phyloP scores from a whole-genome alignment of 2,329 filamentous ascomycete species.

The Cercospora sojina region DNA sequence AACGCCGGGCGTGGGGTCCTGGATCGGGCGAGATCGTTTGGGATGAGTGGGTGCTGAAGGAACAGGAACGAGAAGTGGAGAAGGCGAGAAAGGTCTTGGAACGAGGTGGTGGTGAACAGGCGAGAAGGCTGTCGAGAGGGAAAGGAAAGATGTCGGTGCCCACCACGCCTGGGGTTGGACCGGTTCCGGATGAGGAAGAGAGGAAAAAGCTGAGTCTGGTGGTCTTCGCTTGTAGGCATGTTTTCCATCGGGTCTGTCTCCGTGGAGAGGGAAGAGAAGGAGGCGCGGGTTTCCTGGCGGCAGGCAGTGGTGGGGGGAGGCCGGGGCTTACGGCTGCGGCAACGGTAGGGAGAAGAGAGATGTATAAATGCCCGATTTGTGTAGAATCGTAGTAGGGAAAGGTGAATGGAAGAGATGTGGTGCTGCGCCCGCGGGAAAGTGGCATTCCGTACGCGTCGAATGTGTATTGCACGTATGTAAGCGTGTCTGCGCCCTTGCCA shows the following conservation, averaged over 20 bases:
- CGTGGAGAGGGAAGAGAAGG: conserved; percentile 46
- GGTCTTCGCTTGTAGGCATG: conserved; percentile 68
- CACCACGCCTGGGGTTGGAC: conserved; percentile 40
- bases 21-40: conserved; percentile 76
- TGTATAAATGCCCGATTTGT: conserved; percentile 40
- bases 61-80: conserved; percentile 45
- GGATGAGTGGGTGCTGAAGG: conserved; percentile 72
- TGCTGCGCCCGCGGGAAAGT: neutral
- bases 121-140: conserved; percentile 47
- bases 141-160: conserved; percentile 53
- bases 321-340: neutral
- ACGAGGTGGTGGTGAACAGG: conserved; percentile 39
- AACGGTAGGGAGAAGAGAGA: conserved; percentile 12
- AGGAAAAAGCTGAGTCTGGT: conserved; percentile 51
- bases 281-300: conserved; percentile 1
- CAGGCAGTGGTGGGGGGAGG: neutral
- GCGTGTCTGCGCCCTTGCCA: too few species aligned
- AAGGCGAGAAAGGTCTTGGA: conserved; percentile 45
- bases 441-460: neutral
- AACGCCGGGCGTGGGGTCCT: conserved; percentile 81
- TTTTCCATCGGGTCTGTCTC: conserved; percentile 67
- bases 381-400: conserved; percentile 19
- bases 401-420: neutral
- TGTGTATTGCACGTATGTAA: too few species aligned
- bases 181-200: conserved; percentile 47